Evolutionary conservation across 352 stramenopile species (phyloP).

Genomic region (Phytophthora citricola): DNA sequence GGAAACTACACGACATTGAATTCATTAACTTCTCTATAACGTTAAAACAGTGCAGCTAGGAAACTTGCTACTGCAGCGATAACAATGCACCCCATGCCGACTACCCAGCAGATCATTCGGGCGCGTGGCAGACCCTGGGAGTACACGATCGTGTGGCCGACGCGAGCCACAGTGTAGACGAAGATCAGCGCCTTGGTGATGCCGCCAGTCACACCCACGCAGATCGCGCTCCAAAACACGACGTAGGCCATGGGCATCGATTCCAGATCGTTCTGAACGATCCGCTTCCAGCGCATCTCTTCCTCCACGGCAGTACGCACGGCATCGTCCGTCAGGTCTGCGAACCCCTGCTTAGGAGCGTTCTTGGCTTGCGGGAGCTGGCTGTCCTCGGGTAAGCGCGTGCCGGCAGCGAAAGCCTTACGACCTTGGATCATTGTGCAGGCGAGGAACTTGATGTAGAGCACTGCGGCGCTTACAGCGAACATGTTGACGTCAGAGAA

Average conservation of each 20-base stretch:
- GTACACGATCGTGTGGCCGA: constrained; percentile 56
- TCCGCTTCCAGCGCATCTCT: constrained; percentile 62
- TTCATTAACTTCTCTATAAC: background rate
- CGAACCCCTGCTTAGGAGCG: constrained; percentile 24
- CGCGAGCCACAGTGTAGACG: constrained; percentile 51
- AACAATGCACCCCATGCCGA: constrained; percentile 35
- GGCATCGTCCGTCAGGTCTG: constrained; percentile 36
- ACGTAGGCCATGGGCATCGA: constrained; percentile 63
- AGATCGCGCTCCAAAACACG: constrained; percentile 52
- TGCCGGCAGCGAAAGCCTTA: constrained; percentile 55
- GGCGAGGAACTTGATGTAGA: constrained; percentile 71
- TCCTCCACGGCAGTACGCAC: constrained; percentile 29
- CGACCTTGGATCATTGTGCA: constrained; percentile 57
- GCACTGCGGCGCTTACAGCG: constrained; percentile 50
- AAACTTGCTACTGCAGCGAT: constrained; percentile 22
- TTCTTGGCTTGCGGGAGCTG: constrained; percentile 41
- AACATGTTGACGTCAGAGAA: constrained; percentile 44
- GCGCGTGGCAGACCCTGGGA: constrained; percentile 35
- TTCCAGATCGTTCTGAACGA: constrained; percentile 68
- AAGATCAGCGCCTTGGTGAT: constrained; percentile 38
- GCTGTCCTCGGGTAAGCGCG: constrained; percentile 53
- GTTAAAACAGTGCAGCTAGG: constrained; percentile 18
- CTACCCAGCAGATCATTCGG: constrained; percentile 41
- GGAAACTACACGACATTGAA: no score
- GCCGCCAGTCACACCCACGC: constrained; percentile 39